Base-by-base conservation (phyloP, 2,329 filamentous ascomycete species). In the Furcasterigmium sp. region DNA sequence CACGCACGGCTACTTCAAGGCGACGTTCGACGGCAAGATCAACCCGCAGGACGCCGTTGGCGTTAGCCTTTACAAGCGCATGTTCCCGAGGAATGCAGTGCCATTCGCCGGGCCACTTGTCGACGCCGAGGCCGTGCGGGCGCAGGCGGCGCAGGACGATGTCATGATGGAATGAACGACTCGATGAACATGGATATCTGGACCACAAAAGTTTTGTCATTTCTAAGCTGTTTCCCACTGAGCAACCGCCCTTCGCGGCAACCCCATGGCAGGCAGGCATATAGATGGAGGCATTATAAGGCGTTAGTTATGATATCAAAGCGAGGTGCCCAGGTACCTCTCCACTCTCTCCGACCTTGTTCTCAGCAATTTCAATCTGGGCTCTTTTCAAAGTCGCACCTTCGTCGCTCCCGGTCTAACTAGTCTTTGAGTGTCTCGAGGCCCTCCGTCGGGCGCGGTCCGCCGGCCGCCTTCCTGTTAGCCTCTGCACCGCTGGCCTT, bases 1-100 rank as follows among this genome's bases (percentile, higher is more conserved):
- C 55, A 98, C 93, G 28, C 93, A 98, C 65, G 93, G 93, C n/a
- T 98, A 98, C 71, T 97, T 97, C 78, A 98, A 98, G 75, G 93
- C 93, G 11, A 96, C 86, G 2, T 98, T 98, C 69, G 94, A 98
- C 62, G 89, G 84, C 11, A 87, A 86, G 61, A 91, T 98, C 63
- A 97, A 96, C 64, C 91, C 93, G 2, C 87, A 96, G 68, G 93
- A 98, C 67, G 84, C 90, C 3, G 82, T 98, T 37, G 93, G 88
- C 39, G 86, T 97, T 50, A 95, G 88, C 67, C 61, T 93, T 57
- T 93, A 91, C 61, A 93, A 93, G 76, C 72, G 87, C 18, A 82
- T 91, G 47, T 93, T 84, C 76, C 93, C 93, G 8, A 75, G 91
- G 46, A 74, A 73, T 49, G 82, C 89, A 15, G 59, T 58, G 37